phyloP scores from a whole-genome alignment of 2,329 filamentous ascomycete genomes.

The Colletotrichum orbiculare region DNA sequence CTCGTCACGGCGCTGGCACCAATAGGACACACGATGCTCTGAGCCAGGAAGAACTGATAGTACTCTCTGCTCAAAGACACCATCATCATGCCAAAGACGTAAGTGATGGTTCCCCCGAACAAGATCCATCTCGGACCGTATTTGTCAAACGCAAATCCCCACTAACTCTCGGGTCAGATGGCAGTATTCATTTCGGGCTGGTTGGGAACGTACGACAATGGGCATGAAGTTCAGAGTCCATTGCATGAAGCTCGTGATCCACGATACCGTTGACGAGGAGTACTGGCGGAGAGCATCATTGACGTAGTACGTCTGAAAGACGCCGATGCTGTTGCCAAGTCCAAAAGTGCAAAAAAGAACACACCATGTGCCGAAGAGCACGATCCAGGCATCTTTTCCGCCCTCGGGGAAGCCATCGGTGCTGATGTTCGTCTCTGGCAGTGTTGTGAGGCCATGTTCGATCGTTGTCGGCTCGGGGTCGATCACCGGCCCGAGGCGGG shows the following conservation, averaged over 20 bases:
- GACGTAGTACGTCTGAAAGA: constrained; percentile 71
- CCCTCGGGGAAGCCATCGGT: constrained; percentile 65
- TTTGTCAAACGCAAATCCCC: constrained; percentile 70
- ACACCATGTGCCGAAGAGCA: constrained; percentile 60
- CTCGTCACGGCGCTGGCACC: constrained; percentile 58
- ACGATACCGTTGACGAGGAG: constrained; percentile 63
- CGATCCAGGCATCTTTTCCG: constrained; percentile 66
- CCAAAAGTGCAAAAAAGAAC: constrained; percentile 57
- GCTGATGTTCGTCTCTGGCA: constrained; percentile 42
- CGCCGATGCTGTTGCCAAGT: constrained; percentile 58
- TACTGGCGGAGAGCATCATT: constrained; percentile 57
- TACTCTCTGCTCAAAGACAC: constrained; percentile 59
- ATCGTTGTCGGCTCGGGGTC: constrained; percentile 5
- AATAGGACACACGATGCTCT: constrained; percentile 52
- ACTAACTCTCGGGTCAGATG: constrained; percentile 22
- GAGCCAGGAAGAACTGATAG: constrained; percentile 58
- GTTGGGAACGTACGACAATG: constrained; percentile 47
- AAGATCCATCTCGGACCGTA: constrained; percentile 71
- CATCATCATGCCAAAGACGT: constrained; percentile 75
- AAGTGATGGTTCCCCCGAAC: constrained; percentile 62
- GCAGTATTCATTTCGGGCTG: constrained; percentile 47
- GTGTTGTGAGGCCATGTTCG: constrained; percentile 30
- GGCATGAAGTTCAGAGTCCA: constrained; percentile 61
- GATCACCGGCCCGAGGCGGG: constrained; percentile 28
- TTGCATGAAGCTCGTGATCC: constrained; percentile 66